Conservation (phyloP, 371 early-diverging fungal species). For the Circinella umbellata region DNA sequence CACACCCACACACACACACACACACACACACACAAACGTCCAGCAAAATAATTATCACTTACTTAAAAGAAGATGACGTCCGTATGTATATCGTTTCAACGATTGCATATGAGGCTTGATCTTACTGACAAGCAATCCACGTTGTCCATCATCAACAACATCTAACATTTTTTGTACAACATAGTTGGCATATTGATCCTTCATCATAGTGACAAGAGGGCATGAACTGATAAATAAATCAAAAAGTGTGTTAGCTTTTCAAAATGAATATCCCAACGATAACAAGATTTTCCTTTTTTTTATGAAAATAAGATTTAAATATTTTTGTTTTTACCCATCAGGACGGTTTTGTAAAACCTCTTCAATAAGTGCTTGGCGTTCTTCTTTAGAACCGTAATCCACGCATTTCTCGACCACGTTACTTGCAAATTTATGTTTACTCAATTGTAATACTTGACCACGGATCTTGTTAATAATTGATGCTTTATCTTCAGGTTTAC, state of each 20-base stretch:
- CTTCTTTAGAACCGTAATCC: constrained; percentile 73
- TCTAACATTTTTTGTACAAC: constrained; percentile 99
- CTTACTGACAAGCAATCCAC: constrained; percentile 82
- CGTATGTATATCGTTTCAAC: constrained; percentile 95
- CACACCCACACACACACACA: no score
- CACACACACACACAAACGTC: background rate
- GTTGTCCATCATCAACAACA: constrained; percentile 89
- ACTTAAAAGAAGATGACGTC: constrained; percentile 92
- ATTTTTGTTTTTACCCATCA: constrained; percentile 62
- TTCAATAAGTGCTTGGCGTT: constrained; percentile 84
- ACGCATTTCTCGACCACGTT: constrained; percentile 99
- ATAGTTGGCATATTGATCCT: constrained; percentile 99
- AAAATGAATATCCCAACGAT: no score
- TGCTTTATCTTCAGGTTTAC: constrained; percentile 84
- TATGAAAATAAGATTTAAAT: no score
- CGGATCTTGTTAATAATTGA: constrained; percentile 89
- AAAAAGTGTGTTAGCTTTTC: no score
- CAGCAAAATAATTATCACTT: constrained; percentile 20
- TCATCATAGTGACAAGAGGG: constrained; percentile 94
- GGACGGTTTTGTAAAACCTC: constrained; percentile 82
- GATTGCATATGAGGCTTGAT: constrained; percentile 91
- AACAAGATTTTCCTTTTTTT: no score
- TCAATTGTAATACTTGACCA: constrained; percentile 87
- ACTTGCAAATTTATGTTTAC: constrained; percentile 99
- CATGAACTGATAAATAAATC: constrained; percentile 58